Percentiles rank a stretch among this genome's conserved stretches.
Conservation (phyloP, 73 alveolate species). For the Paramecium caudatum region DNA sequence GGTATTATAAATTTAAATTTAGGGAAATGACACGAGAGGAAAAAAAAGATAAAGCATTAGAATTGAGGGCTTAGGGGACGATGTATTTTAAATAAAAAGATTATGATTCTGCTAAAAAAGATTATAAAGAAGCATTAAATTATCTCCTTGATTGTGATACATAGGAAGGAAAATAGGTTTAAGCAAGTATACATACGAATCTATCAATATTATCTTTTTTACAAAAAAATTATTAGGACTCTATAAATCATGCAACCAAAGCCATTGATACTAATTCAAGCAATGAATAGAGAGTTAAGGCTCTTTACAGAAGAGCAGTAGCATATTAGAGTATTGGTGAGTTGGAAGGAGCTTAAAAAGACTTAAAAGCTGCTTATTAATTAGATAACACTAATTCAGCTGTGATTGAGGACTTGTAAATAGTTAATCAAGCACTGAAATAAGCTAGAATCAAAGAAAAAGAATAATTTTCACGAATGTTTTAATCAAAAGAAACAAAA, state of each 20-base stretch:
- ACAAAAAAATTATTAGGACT: conserved; percentile 81
- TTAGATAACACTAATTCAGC: conserved; percentile 83
- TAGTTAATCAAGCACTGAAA: conserved; percentile 78
- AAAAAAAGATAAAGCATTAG: conserved; percentile 85
- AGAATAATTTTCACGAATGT: conserved; percentile 81
- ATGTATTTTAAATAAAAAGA: conserved; percentile 80
- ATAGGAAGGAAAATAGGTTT: conserved; percentile 66
- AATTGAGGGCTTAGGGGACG: conserved; percentile 92
- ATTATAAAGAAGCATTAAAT: conserved; percentile 77
- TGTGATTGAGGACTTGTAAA: conserved; percentile 80
- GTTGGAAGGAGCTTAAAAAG: conserved; percentile 85
- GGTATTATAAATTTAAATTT: not conserved
- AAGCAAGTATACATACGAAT: conserved; percentile 76
- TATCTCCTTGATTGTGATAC: conserved; percentile 79
- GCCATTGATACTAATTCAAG: conserved; percentile 83
- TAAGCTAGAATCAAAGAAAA: conserved; percentile 78
- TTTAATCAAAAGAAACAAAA: conserved; percentile 82
- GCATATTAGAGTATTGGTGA: conserved; percentile 79
- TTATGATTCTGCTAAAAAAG: conserved; percentile 83
- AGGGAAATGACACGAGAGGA: conserved; percentile 81
- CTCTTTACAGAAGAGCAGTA: conserved; percentile 81
- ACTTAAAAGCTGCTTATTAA: conserved; percentile 83
- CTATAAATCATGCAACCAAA: conserved; percentile 79
- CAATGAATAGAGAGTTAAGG: conserved; percentile 78
- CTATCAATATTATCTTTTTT: conserved; percentile 80